A percentile compares a stretch with the other conserved stretches of the same genome.
phyloP scores from a whole-genome alignment of 2,329 filamentous ascomycete species.

The Microcyclospora tardicrescens region DNA sequence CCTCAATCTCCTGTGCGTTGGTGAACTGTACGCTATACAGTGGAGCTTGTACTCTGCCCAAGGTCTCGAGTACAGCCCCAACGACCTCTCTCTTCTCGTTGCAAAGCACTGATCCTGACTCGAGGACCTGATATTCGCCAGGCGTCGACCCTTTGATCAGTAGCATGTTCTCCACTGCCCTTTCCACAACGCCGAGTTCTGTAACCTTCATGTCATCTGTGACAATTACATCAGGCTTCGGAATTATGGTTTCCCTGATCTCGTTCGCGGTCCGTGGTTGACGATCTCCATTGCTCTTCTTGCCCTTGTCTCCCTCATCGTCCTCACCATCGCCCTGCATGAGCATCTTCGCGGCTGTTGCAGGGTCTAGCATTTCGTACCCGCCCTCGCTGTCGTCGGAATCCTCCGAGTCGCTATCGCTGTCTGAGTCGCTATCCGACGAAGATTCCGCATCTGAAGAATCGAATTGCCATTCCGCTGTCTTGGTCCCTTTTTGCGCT shows the following conservation, averaged over 20 bases:
- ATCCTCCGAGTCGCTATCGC: constrained; percentile 34
- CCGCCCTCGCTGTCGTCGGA: constrained; percentile 44
- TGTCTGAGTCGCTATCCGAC: constrained; percentile 34
- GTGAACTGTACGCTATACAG: constrained; percentile 72
- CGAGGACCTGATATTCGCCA: constrained; percentile 74
- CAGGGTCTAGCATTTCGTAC: constrained; percentile 63
- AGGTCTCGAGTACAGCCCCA: constrained; percentile 67
- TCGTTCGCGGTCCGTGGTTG: constrained; percentile 73
- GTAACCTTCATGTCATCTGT: constrained; percentile 65
- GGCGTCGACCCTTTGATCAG: constrained; percentile 67
- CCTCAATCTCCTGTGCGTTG: constrained; percentile 52
- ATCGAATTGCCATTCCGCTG: constrained; percentile 70
- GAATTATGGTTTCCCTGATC: constrained; percentile 32
- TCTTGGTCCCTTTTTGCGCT: constrained; percentile 35
- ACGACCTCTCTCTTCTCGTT: constrained; percentile 61
- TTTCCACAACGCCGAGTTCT: constrained; percentile 61
- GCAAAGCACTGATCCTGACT: constrained; percentile 73
- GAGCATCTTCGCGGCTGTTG: constrained; percentile 70
- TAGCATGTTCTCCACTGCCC: constrained; percentile 63
- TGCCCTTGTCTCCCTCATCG: constrained; percentile 46
- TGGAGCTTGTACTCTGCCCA: constrained; percentile 75
- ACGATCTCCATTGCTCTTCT: constrained; percentile 29
- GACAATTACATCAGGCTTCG: constrained; percentile 65
- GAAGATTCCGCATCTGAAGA: constrained; percentile 49
- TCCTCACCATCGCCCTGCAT: constrained; percentile 77